Conservation (phyloP, 768 basidiomycete genomes). For the Panaeolus cyanescens region DNA sequence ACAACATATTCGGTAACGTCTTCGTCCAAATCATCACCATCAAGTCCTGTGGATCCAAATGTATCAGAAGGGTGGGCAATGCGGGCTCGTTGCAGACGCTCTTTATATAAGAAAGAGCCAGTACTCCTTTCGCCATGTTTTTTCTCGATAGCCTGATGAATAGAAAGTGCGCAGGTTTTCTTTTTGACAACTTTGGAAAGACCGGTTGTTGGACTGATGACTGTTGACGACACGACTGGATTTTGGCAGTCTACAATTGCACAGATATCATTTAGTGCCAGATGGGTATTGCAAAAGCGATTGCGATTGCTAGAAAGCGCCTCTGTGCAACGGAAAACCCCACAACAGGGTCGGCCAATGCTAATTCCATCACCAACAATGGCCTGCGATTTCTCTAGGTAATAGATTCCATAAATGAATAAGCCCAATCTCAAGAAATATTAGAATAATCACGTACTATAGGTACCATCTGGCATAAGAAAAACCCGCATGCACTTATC, state of each 20-base stretch:
- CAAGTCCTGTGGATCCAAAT: neutral
- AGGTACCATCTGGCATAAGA: conserved; percentile 6
- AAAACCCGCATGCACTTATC: conserved; percentile 22
- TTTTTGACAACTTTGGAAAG: neutral
- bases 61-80: neutral
- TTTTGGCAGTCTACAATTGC: conserved; percentile 3
- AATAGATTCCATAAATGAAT: neutral
- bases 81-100: conserved; percentile 5
- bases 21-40: too few species aligned
- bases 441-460: too few species aligned
- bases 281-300: conserved; percentile 12
- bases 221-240: neutral
- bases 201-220: neutral
- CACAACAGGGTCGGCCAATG: conserved; percentile 16
- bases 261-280: conserved; percentile 8
- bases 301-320: conserved; percentile 10
- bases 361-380: conserved; percentile 16
- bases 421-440: neutral
- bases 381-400: conserved; percentile 11
- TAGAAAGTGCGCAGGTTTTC: conserved; percentile 6
- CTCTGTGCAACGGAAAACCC: conserved; percentile 8
- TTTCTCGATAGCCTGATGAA: conserved; percentile 9
- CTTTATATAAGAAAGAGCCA: conserved; percentile 6
- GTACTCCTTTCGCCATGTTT: conserved; percentile 8
- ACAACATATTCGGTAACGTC: too few species aligned